Evolutionary conservation across 805 yeast genomes (phyloP).

Genomic region (Spencermartinsiella europaea): DNA sequence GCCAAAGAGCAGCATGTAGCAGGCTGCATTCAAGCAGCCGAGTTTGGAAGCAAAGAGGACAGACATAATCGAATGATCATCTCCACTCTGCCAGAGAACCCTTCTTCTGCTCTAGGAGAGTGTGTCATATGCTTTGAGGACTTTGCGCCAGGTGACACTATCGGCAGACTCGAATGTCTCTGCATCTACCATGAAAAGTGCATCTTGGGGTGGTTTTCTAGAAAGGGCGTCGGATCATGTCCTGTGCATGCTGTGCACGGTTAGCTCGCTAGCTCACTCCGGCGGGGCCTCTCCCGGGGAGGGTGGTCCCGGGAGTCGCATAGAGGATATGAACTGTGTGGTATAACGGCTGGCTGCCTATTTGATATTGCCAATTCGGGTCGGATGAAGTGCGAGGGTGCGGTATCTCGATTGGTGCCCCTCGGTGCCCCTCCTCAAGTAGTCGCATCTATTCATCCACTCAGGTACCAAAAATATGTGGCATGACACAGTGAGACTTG

Average conservation of each 20-base stretch:
- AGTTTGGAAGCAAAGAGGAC: conserved; percentile 57
- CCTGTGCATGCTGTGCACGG: conserved; percentile 66
- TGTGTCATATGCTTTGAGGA: conserved; percentile 95
- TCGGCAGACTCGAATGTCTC: conserved; percentile 87
- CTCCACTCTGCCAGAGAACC: conserved; percentile 42
- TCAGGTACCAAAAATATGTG: no score
- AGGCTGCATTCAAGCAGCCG: conserved; percentile 55
- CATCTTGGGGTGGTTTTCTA: conserved; percentile 84
- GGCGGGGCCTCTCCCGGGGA: background rate
- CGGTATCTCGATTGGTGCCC: no score
- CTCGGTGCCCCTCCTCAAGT: no score
- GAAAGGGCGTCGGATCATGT: conserved; percentile 80
- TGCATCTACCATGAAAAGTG: conserved; percentile 92
- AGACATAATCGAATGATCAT: conserved; percentile 82
- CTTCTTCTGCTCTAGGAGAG: conserved; percentile 44
- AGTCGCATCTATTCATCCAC: no score
- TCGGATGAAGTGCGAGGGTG: no score
- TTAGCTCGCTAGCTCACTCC: background rate
- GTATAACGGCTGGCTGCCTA: no score
- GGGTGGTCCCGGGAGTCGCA: conserved; percentile 1
- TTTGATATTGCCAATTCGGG: no score
- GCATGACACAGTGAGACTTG: no score
- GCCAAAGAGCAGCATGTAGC: conserved; percentile 64
- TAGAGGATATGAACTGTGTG: background rate
- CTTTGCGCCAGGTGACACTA: conserved; percentile 76